phyloP scores from a whole-genome alignment of 148 eudicot species.

The Persicaria maculosa region DNA sequence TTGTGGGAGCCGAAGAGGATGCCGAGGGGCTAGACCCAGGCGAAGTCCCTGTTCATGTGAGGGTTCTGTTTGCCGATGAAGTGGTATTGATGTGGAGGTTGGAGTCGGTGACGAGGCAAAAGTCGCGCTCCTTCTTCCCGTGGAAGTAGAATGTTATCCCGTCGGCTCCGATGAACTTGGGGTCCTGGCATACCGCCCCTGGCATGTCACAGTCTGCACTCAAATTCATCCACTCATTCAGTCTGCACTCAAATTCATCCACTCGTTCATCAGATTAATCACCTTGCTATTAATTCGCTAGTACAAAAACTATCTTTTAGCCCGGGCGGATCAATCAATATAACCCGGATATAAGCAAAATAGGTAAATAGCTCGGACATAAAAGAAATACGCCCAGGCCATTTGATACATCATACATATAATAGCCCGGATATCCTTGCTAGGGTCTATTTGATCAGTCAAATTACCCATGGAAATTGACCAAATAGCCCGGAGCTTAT shows the following conservation, averaged over 20 bases:
- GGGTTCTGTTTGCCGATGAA: constrained; percentile 18
- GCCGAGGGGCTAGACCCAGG: constrained; percentile 23
- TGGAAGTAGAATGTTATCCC: constrained; percentile 19
- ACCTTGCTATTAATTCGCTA: too few relatives aligned
- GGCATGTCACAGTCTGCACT: constrained; percentile 19
- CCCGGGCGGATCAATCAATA: too few relatives aligned
- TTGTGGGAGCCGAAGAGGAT: constrained; percentile 27
- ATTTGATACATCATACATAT: too few relatives aligned
- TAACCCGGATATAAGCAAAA: too few relatives aligned
- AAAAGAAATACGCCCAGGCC: too few relatives aligned
- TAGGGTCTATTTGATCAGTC: too few relatives aligned
- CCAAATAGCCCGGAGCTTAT: too few relatives aligned
- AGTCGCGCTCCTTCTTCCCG: constrained; percentile 15
- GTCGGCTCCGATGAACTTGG: constrained; percentile 12
- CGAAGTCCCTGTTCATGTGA: constrained; percentile 20
- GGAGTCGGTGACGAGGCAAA: constrained; percentile 17
- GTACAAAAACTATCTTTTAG: too few relatives aligned
- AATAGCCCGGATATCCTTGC: too few relatives aligned
- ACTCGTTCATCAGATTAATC: too few relatives aligned
- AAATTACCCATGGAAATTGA: too few relatives aligned
- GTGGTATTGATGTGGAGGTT: constrained; percentile 19
- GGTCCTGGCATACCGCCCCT: constrained; percentile 23
- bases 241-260: background rate
- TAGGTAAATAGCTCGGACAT: too few relatives aligned
- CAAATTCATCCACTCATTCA: background rate